Conservation (phyloP, 352 stramenopile species). For the Globisporangium polare region DNA sequence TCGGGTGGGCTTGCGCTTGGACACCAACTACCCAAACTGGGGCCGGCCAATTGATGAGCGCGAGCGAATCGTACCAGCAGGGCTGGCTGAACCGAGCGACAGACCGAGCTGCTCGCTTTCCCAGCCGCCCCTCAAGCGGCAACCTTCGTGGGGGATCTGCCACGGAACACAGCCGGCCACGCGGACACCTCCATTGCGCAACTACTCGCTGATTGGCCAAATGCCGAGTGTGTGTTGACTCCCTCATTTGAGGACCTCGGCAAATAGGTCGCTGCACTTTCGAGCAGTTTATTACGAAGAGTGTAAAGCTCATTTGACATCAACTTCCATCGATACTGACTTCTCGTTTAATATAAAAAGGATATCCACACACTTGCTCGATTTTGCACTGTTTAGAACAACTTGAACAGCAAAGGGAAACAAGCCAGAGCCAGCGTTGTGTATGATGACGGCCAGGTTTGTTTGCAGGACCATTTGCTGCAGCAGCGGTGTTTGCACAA, state of each 20-base stretch:
- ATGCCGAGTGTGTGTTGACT: constrained; percentile 1
- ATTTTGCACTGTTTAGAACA: not conserved
- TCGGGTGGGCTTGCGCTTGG: constrained; percentile 1
- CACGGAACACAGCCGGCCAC: not conserved
- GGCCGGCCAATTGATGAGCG: not conserved
- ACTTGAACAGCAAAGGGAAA: not conserved
- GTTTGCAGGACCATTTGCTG: not conserved
- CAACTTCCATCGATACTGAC: not conserved
- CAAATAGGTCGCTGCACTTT: not conserved
- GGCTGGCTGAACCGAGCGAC: not conserved
- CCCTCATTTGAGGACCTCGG: not conserved
- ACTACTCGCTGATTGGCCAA: not conserved
- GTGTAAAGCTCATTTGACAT: not conserved
- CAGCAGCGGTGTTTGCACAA: not conserved
- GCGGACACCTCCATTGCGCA: not conserved
- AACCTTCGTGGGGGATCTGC: not conserved
- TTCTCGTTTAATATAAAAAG: not conserved
- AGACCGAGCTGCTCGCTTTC: too few species aligned
- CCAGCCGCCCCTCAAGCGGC: not conserved
- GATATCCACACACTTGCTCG: not conserved
- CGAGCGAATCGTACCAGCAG: constrained; percentile 1
- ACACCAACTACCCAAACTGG: constrained; percentile 8
- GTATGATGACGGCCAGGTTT: not conserved
- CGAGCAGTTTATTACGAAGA: not conserved
- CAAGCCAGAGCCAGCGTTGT: not conserved